Conservation (phyloP, 106 monocot species). For the Gastrodia elata region DNA sequence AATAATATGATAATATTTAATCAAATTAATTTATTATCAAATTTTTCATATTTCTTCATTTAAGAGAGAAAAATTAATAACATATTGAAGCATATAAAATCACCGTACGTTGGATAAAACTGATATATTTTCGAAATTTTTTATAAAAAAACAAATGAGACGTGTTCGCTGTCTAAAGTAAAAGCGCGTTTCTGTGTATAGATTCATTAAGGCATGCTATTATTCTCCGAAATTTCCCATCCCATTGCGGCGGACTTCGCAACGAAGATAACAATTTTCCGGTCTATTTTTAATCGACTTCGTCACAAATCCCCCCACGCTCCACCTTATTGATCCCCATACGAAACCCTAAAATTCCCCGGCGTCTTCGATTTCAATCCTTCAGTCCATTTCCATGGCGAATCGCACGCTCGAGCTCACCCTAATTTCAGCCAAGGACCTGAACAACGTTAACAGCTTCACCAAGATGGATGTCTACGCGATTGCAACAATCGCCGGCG, state of each 20-base stretch:
- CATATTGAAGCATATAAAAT: too few species aligned
- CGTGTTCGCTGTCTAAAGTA: too few species aligned
- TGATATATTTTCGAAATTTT: too few species aligned
- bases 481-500: constrained; percentile 44
- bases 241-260: neutral
- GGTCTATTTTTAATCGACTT: neutral
- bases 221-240: neutral
- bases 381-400: constrained; percentile 22
- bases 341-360: neutral
- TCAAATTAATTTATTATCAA: too few species aligned
- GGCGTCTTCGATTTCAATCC: neutral
- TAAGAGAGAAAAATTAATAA: too few species aligned
- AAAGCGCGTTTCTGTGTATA: neutral
- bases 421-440: constrained; percentile 76
- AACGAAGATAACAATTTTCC: neutral
- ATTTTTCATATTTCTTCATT: too few species aligned
- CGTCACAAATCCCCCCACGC: neutral
- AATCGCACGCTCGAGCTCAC: constrained; percentile 51
- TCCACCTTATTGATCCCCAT: neutral
- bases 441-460: constrained; percentile 56
- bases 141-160: too few species aligned
- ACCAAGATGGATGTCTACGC: constrained; percentile 80
- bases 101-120: too few species aligned
- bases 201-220: neutral
- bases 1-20: too few species aligned